Conservation (phyloP, 495 filamentous ascomycete genomes). For the Aspergillus coremiiformis region DNA sequence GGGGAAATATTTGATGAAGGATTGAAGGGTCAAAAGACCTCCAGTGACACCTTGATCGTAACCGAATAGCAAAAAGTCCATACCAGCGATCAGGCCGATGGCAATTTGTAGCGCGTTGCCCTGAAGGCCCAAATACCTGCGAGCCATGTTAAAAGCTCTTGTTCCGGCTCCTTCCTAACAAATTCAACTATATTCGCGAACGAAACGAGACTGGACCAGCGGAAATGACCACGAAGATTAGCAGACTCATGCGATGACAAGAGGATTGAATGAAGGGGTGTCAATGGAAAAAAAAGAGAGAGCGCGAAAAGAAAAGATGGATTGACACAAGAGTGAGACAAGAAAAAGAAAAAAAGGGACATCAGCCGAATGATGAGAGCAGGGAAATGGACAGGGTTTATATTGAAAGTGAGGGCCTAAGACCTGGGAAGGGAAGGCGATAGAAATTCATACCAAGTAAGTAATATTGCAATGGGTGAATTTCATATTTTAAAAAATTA, state of each 20-base stretch:
- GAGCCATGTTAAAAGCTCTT: conserved; percentile 19
- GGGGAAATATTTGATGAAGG: conserved; percentile 50
- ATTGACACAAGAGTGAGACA: neutral
- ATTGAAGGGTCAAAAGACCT: conserved; percentile 48
- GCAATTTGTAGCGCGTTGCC: conserved; percentile 60
- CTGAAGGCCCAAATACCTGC: conserved; percentile 55
- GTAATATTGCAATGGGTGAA: neutral
- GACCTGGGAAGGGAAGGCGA: neutral
- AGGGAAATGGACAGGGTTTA: conserved; percentile 1
- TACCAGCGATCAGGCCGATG: conserved; percentile 60
- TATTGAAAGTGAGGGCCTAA: conserved; percentile 2
- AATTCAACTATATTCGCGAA: neutral
- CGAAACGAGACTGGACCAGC: neutral
- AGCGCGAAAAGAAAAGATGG: neutral
- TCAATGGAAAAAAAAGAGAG: too few species aligned
- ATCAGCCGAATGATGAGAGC: conserved; percentile 12
- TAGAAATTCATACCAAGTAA: neutral
- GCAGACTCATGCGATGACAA: neutral
- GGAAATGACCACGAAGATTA: neutral
- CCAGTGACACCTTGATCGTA: conserved; percentile 56
- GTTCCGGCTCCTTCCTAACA: neutral
- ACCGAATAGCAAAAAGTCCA: conserved; percentile 60
- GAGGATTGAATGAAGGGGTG: neutral
- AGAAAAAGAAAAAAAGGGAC: neutral
- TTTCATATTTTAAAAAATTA: too few species aligned